Percentiles rank a stretch among this genome's conserved stretches.
These are phyloP conservation scores for Fusarium sp. DNA, from an alignment of 2,329 filamentous ascomycete genomes.

Conservation along the genomic window DNA sequence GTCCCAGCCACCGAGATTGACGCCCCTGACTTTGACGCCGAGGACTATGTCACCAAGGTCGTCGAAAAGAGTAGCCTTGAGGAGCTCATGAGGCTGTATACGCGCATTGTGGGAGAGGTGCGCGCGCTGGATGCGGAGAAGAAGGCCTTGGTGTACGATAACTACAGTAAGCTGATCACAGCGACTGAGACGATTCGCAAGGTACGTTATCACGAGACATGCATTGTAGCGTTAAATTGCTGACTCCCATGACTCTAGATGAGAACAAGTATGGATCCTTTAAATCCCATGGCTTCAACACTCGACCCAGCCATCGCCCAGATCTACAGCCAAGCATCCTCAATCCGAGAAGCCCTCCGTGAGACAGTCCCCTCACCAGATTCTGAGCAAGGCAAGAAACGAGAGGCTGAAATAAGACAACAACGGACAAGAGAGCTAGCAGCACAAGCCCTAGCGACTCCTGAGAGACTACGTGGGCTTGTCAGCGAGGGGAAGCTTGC, in stretches of 20 bases:
- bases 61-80: constrained; percentile 75
- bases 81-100: constrained; percentile 79
- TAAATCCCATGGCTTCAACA: constrained; percentile 81
- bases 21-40: constrained; percentile 77
- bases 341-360: constrained; percentile 68
- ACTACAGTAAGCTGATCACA: constrained; percentile 96
- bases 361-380: constrained; percentile 63
- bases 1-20: constrained; percentile 82
- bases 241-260: constrained; percentile 64
- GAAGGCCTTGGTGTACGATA: constrained; percentile 97
- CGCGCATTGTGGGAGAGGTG: constrained; percentile 83
- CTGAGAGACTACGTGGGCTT: constrained; percentile 70
- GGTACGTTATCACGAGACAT: constrained; percentile 53
- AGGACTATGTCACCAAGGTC: constrained; percentile 75
- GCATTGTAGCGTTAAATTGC: background rate
- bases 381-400: constrained; percentile 56
- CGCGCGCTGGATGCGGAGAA: constrained; percentile 93
- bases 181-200: constrained; percentile 96
- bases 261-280: constrained; percentile 84
- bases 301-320: constrained; percentile 81
- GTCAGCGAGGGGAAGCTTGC: constrained; percentile 72
- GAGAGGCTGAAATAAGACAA: constrained; percentile 52
- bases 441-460: constrained; percentile 73
- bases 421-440: constrained; percentile 70
- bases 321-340: constrained; percentile 75